phyloP scores from a whole-genome alignment of 306 rosid genomes.

The Ormosia semicastrata region DNA sequence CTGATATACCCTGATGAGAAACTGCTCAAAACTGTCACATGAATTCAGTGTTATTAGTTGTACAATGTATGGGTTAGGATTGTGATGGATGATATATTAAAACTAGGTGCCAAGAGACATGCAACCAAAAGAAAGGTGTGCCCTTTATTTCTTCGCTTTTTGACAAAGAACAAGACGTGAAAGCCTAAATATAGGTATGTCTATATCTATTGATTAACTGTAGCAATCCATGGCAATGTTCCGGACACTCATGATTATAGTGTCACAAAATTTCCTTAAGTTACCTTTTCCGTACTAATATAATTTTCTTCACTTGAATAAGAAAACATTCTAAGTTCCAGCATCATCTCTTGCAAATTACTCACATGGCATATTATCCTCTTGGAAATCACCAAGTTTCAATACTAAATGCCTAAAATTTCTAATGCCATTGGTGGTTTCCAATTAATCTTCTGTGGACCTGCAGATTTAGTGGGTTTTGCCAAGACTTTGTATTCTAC shows the following conservation, averaged over 20 bases:
- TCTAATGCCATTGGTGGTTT: constrained; percentile 35
- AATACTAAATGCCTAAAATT: background rate
- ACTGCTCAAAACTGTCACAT: background rate
- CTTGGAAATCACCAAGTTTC: constrained; percentile 33
- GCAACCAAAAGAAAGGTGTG: constrained; percentile 13
- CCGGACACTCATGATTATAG: constrained; percentile 36
- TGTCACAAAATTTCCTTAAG: constrained; percentile 18
- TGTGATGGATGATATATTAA: constrained; percentile 13
- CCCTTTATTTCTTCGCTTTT: background rate
- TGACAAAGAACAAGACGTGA: constrained; percentile 24
- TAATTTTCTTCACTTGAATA: constrained; percentile 33
- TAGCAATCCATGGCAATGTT: constrained; percentile 21
- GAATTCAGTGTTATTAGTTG: background rate
- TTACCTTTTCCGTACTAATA: constrained; percentile 20
- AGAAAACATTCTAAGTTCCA: constrained; percentile 34
- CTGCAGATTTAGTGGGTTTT: background rate
- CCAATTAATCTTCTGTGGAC: constrained; percentile 1
- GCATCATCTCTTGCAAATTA: constrained; percentile 8
- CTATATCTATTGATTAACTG: constrained; percentile 25
- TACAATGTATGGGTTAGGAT: background rate
- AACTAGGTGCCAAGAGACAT: background rate
- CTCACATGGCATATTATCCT: constrained; percentile 33
- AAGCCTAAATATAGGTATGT: constrained; percentile 26
- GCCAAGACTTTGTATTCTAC: background rate
- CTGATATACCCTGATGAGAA: background rate